phyloP scores from a whole-genome alignment of 331 rosid genomes.

The Rosa hybrid region DNA sequence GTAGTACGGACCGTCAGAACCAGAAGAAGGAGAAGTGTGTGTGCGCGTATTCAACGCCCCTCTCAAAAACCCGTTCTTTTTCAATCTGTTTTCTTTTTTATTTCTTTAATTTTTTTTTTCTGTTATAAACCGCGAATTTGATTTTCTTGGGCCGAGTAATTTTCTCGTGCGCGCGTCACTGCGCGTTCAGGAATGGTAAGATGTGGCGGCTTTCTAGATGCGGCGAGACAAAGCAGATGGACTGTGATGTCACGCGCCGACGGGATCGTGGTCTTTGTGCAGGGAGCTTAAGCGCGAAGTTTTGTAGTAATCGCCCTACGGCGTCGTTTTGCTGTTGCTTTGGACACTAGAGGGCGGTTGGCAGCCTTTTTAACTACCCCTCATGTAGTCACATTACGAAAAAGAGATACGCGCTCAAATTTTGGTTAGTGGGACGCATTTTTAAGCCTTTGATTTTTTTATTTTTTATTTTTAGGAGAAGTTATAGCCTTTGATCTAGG shows the following conservation, averaged over 20 bases:
- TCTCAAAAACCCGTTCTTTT: neutral
- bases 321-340: neutral
- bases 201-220: constrained; percentile 15
- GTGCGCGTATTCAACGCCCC: constrained; percentile 28
- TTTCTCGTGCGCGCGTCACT: constrained; percentile 3
- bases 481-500: too few species aligned
- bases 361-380: neutral
- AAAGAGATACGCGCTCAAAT: neutral
- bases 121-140: neutral
- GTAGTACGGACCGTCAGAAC: constrained; percentile 12
- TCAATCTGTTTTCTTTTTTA: neutral
- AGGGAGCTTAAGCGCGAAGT: neutral
- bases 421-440: neutral
- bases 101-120: neutral
- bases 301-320: neutral
- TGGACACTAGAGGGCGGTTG: neutral
- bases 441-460: too few species aligned
- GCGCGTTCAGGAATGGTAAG: neutral
- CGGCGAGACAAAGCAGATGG: neutral
- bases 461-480: too few species aligned
- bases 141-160: neutral
- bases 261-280: neutral
- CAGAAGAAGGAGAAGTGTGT: constrained; percentile 6
- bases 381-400: neutral
- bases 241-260: neutral